Evolutionary conservation across 192 early-diverging fungal species (phyloP), one percentile per base, ranked within the genome.

Genomic region (Polychytrium aggregatum): DNA sequence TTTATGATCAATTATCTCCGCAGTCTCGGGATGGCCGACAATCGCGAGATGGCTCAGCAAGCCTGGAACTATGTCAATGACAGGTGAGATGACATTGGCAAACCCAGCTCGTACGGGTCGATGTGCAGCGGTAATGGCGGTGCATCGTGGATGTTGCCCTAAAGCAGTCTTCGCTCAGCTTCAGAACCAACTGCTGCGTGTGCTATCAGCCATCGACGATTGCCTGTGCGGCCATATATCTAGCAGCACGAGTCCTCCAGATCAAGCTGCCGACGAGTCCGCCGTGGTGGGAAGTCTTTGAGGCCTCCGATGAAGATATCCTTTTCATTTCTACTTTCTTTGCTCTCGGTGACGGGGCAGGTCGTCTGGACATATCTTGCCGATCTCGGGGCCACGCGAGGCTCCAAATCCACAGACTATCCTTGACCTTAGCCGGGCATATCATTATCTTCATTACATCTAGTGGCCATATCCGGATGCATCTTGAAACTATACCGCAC

Each of bases 61-160:
- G 87, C 92, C 13, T 97, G 92, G 92, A 89, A 90, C 53, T 94
- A 86, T 61, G 55, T 96, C 41, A 96, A 99, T 63, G 96, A 99
- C 55, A 59, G 83, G 74, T 80, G 65, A 48, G 65, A 40, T 29
- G 31, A 37, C 44, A 37, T 35, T 37, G n/a, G n/a, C n/a, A n/a
- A n/a, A n/a, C n/a, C n/a, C n/a, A n/a, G n/a, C n/a, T 48, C 16
- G 28, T 53, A 42, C 11, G 3, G 13, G 26, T 0, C 26, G 34
- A 26, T n/a, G 33, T 24, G 37, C 13, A 1, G 21, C 25, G n/a
- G 24, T 27, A 3, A 27, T 2, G 9, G 20, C 16, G 13, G 29
- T 30, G 17, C 46, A 34, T 44, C 0, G 3, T 16, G 1, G 27
- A 16, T 25, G 27, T 25, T 41, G 26, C 54, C 21, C 13, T 55